phyloP scores from a whole-genome alignment of 345 rosid genomes.

The Noccaea bulbosa region DNA sequence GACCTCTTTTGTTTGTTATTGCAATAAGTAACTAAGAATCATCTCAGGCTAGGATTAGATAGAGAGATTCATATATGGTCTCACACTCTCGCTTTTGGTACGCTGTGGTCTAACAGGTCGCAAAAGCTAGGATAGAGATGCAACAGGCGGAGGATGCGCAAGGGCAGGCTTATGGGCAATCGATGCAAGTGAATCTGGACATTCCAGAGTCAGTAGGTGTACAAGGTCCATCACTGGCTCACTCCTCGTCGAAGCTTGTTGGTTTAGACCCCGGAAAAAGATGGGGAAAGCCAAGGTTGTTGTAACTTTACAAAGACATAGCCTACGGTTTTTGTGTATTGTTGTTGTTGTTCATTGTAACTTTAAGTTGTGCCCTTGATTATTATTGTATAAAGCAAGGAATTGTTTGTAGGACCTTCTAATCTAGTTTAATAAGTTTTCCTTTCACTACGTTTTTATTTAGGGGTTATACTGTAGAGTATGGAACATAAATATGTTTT shows the following conservation, averaged over 20 bases:
- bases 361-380: not conserved
- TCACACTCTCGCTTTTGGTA: slow-evolving; percentile 9
- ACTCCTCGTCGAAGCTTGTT: slow-evolving; percentile 61
- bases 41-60: not conserved
- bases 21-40: not conserved
- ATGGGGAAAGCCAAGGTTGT: slow-evolving; percentile 59
- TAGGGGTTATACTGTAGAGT: not conserved
- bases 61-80: no score
- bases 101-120: slow-evolving; percentile 53
- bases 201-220: slow-evolving; percentile 90
- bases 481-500: not conserved
- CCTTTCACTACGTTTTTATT: not conserved
- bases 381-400: not conserved
- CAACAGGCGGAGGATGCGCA: slow-evolving; percentile 56
- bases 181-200: slow-evolving; percentile 67
- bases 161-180: slow-evolving; percentile 45
- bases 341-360: no score
- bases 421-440: not conserved
- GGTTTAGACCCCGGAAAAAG: slow-evolving; percentile 60
- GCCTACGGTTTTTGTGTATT: not conserved
- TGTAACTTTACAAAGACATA: slow-evolving; percentile 15
- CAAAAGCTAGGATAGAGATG: slow-evolving; percentile 62
- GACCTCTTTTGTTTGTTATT: slow-evolving; percentile 13
- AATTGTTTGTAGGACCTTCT: not conserved
- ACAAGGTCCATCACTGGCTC: slow-evolving; percentile 52